Conservation (phyloP, 1,139 yeast species). For the Arxiozyma heterogenica region DNA sequence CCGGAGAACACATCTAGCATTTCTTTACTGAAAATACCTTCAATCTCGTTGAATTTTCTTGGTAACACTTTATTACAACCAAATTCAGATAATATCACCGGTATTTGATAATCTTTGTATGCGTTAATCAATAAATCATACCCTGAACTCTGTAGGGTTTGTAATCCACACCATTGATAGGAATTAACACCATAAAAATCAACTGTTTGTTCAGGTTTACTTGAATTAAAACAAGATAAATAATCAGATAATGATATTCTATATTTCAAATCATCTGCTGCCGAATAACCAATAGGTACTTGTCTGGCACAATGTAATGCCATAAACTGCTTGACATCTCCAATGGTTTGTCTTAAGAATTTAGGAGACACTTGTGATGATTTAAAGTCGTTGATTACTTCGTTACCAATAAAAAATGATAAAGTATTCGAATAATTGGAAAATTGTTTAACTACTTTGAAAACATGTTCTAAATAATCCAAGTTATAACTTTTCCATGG, state of each 20-base stretch:
- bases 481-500: slow-evolving; percentile 78
- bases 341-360: slow-evolving; percentile 66
- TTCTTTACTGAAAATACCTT: slow-evolving; percentile 55
- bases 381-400: slow-evolving; percentile 67
- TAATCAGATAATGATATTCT: slow-evolving; percentile 72
- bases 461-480: slow-evolving; percentile 64
- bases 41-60: slow-evolving; percentile 71
- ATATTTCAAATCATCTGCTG: slow-evolving; percentile 80
- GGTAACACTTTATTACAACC: slow-evolving; percentile 87
- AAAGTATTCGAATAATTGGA: slow-evolving; percentile 77
- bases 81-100: slow-evolving; percentile 82
- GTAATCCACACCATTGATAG: slow-evolving; percentile 95
- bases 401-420: slow-evolving; percentile 94
- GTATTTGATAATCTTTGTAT: slow-evolving; percentile 58
- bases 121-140: slow-evolving; percentile 66
- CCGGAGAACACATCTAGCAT: slow-evolving; percentile 85
- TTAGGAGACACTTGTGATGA: slow-evolving; percentile 65
- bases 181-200: slow-evolving; percentile 95
- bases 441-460: slow-evolving; percentile 74
- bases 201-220: slow-evolving; percentile 39
- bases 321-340: slow-evolving; percentile 74
- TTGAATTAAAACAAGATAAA: slow-evolving; percentile 60
- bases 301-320: slow-evolving; percentile 46
- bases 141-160: slow-evolving; percentile 74
- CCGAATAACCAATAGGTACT: slow-evolving; percentile 91